Conservation (phyloP, 352 stramenopile species). For the Globisporangium lucens region DNA sequence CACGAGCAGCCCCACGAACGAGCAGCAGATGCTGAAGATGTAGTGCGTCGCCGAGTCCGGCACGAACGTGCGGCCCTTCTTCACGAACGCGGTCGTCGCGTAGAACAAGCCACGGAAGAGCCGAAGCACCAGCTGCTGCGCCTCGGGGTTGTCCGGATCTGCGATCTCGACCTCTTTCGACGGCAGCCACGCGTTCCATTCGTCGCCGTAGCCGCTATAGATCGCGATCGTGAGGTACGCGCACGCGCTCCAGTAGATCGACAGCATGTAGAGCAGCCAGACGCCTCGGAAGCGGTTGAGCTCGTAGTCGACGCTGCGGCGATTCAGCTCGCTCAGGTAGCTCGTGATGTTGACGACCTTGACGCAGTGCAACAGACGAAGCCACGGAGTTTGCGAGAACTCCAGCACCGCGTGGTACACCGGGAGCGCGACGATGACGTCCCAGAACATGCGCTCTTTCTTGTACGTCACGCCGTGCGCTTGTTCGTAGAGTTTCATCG, state of each 20-base stretch:
- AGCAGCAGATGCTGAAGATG: slow-evolving; percentile 44
- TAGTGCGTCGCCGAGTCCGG: slow-evolving; percentile 26
- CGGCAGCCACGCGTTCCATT: slow-evolving; percentile 53
- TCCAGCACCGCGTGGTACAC: slow-evolving; percentile 41
- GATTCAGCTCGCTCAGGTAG: slow-evolving; percentile 60
- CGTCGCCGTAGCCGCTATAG: slow-evolving; percentile 30
- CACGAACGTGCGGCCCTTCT: slow-evolving; percentile 39
- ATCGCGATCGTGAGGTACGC: slow-evolving; percentile 43
- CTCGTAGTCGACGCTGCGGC: slow-evolving; percentile 50
- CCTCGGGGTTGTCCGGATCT: slow-evolving; percentile 22
- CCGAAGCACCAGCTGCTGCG: slow-evolving; percentile 27
- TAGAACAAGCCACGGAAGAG: slow-evolving; percentile 52
- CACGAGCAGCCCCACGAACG: slow-evolving; percentile 43
- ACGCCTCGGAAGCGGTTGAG: slow-evolving; percentile 44
- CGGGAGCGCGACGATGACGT: slow-evolving; percentile 34
- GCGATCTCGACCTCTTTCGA: slow-evolving; percentile 26
- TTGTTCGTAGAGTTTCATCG: slow-evolving; percentile 60
- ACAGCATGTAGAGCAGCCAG: slow-evolving; percentile 45
- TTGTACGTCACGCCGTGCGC: slow-evolving; percentile 31
- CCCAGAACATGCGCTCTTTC: slow-evolving; percentile 41
- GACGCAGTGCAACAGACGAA: slow-evolving; percentile 37
- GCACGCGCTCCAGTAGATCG: slow-evolving; percentile 58
- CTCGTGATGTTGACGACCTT: slow-evolving; percentile 51
- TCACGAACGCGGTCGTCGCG: slow-evolving; percentile 48
- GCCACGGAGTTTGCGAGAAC: slow-evolving; percentile 25